These are phyloP conservation scores for Trichoderma koningii DNA, from an alignment of 2,329 filamentous ascomycete species.

Conservation along the genomic window DNA sequence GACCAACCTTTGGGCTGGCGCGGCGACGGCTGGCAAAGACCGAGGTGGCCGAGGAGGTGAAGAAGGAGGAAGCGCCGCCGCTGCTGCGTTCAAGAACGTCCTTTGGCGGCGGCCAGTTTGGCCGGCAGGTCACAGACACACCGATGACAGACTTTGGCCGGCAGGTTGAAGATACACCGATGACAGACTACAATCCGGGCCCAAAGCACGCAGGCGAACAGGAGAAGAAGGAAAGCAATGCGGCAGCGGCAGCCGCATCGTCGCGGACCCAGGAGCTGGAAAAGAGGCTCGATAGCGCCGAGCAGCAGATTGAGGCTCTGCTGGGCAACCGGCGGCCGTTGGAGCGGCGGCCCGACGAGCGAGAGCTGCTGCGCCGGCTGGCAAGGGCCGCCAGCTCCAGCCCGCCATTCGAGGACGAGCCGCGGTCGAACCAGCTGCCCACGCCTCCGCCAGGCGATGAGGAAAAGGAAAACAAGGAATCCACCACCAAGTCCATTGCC, in stretches of 20 bases:
- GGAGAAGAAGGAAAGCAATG: background rate
- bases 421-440: slow-evolving; percentile 29
- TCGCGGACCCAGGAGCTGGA: background rate
- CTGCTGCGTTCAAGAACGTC: slow-evolving; percentile 32
- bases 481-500: slow-evolving; percentile 13
- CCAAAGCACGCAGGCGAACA: slow-evolving; percentile 23
- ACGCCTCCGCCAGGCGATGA: slow-evolving; percentile 28
- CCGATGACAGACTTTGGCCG: slow-evolving; percentile 31
- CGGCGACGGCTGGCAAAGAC: slow-evolving; percentile 4
- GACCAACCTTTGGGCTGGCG: slow-evolving; percentile 17
- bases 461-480: slow-evolving; percentile 11
- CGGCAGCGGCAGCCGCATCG: background rate
- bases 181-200: slow-evolving; percentile 43
- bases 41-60: background rate
- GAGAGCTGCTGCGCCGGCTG: slow-evolving; percentile 53
- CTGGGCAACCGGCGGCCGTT: background rate
- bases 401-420: slow-evolving; percentile 40
- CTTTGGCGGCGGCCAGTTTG: slow-evolving; percentile 33
- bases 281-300: slow-evolving; percentile 21
- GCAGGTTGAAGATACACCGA: slow-evolving; percentile 32
- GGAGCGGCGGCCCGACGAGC: slow-evolving; percentile 44
- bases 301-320: slow-evolving; percentile 1
- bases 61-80: slow-evolving; percentile 27
- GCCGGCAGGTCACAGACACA: slow-evolving; percentile 43
- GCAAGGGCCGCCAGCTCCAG: slow-evolving; percentile 52